Evolutionary conservation across 208 protist genomes (phyloP).

Genomic region (Leishmania braziliensis): DNA sequence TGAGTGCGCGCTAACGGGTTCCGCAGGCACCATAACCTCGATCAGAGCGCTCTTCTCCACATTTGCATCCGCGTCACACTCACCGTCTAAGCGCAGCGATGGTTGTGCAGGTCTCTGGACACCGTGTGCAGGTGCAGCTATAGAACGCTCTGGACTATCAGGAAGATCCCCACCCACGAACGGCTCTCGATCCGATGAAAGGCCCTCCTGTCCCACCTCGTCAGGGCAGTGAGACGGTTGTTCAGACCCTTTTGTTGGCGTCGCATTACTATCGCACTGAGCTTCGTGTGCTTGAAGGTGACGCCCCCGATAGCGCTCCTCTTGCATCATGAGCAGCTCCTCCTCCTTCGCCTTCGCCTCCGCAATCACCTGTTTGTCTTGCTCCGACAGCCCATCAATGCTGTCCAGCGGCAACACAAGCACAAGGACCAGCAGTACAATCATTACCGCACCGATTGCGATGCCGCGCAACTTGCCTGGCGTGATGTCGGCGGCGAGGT

Average conservation of each 20-base stretch:
- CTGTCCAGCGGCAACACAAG: constrained; percentile 36
- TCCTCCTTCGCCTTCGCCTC: constrained; percentile 25
- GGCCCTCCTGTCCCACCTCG: not conserved
- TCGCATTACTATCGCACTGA: not conserved
- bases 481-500: constrained; percentile 30
- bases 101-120: not conserved
- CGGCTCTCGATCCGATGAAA: too few relatives aligned
- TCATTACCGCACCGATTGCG: constrained; percentile 43
- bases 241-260: not conserved
- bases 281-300: constrained; percentile 2
- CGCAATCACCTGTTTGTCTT: constrained; percentile 44
- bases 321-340: constrained; percentile 12
- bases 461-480: constrained; percentile 35
- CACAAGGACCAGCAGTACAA: constrained; percentile 29
- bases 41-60: not conserved
- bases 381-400: constrained; percentile 36
- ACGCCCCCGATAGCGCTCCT: constrained; percentile 5
- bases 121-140: not conserved
- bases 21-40: not conserved
- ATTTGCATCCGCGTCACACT: not conserved
- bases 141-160: too few relatives aligned
- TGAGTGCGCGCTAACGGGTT: not conserved
- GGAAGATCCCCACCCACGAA: not conserved
- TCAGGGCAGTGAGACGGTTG: not conserved
- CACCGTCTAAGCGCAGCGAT: not conserved